Percentiles rank a stretch among this genome's conserved stretches.
These are phyloP conservation scores for Antrodiella citrinella DNA, from an alignment of 768 basidiomycete species.

Conservation along the genomic window DNA sequence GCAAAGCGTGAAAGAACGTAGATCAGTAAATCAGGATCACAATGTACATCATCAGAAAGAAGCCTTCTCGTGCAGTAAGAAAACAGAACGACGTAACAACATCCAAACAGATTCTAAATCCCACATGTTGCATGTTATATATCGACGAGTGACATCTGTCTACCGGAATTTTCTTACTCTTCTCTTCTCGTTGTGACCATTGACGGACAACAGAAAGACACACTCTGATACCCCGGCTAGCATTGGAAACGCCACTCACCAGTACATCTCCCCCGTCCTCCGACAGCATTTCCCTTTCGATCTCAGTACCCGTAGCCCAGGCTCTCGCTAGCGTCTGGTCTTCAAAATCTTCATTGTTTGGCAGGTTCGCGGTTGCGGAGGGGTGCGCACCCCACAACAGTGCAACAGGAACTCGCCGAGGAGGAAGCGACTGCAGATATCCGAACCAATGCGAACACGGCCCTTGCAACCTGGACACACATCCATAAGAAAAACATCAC, in stretches of 20 bases:
- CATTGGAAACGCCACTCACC: slow-evolving; percentile 10
- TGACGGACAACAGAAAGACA: background rate
- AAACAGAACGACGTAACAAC: background rate
- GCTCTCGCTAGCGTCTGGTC: slow-evolving; percentile 24
- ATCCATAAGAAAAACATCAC: background rate
- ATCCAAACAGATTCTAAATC: background rate
- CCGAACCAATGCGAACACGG: slow-evolving; percentile 49
- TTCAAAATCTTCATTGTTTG: background rate
- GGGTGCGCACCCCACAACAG: slow-evolving; percentile 43
- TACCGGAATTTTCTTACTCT: background rate
- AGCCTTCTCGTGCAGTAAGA: too few species aligned
- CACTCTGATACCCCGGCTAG: background rate
- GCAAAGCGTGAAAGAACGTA: too few species aligned
- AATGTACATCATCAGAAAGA: background rate
- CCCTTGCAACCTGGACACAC: slow-evolving; percentile 35
- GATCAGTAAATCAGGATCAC: background rate
- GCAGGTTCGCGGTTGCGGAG: background rate
- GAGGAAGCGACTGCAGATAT: slow-evolving; percentile 61
- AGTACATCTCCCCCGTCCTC: slow-evolving; percentile 9
- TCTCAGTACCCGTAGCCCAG: slow-evolving; percentile 28
- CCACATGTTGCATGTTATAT: background rate
- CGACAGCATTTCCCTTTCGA: slow-evolving; percentile 18
- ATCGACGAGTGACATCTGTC: background rate
- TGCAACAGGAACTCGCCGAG: slow-evolving; percentile 43
- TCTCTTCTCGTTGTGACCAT: too few species aligned